Conservation (phyloP, 2,329 filamentous ascomycete genomes). For the Fusarium multiceps region DNA sequence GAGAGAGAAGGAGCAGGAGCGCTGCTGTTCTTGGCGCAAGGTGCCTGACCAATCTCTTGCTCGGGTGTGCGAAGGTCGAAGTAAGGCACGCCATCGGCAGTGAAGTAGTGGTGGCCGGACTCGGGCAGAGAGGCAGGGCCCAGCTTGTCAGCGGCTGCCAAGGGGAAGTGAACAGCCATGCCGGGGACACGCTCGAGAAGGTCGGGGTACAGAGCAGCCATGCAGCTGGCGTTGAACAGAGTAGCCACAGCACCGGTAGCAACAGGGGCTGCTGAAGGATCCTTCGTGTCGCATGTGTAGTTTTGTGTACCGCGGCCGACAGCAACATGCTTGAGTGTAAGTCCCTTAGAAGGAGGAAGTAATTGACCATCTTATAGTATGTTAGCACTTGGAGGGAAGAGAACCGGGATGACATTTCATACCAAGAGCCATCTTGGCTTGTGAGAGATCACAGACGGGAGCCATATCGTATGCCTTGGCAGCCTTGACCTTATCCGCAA, state of each 20-base stretch:
- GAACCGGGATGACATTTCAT: slow-evolving; percentile 47
- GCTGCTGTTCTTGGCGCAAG: slow-evolving; percentile 70
- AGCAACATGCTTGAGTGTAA: slow-evolving; percentile 79
- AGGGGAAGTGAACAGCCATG: slow-evolving; percentile 75
- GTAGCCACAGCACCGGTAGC: slow-evolving; percentile 80
- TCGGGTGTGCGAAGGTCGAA: slow-evolving; percentile 78
- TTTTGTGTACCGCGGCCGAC: slow-evolving; percentile 92
- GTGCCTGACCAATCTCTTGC: slow-evolving; percentile 66
- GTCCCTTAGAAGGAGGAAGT: slow-evolving; percentile 68
- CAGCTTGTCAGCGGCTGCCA: slow-evolving; percentile 57
- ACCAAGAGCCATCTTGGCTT: slow-evolving; percentile 63
- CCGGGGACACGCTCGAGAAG: slow-evolving; percentile 73
- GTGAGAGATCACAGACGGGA: slow-evolving; percentile 66
- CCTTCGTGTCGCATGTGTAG: slow-evolving; percentile 81
- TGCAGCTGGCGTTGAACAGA: slow-evolving; percentile 88
- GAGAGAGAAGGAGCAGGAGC: slow-evolving; percentile 72
- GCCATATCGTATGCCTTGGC: slow-evolving; percentile 55
- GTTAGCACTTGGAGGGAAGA: slow-evolving; percentile 23
- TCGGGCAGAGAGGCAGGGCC: slow-evolving; percentile 71
- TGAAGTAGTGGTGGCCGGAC: slow-evolving; percentile 86
- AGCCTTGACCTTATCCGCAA: slow-evolving; percentile 66
- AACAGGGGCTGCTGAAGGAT: slow-evolving; percentile 70
- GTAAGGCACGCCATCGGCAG: slow-evolving; percentile 74
- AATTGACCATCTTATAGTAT: slow-evolving; percentile 59
- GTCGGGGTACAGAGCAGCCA: slow-evolving; percentile 75